Evolutionary conservation across 371 early-diverging fungal genomes (phyloP).

Genomic region (Apophysomyces trapeziformis): DNA sequence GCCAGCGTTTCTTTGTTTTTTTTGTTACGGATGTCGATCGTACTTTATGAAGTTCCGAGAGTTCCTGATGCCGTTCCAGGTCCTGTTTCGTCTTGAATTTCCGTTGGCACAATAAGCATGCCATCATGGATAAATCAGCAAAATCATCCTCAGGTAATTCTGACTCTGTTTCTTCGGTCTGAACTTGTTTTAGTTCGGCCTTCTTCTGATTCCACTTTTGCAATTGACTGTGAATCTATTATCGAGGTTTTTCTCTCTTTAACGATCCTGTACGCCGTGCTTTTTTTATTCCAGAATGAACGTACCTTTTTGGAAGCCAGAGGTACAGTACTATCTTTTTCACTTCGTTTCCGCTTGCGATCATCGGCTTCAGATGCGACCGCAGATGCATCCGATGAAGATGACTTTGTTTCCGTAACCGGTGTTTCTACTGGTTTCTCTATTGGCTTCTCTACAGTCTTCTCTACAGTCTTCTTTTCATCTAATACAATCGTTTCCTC

Average conservation of each 20-base stretch:
- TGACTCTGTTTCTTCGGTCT: slow-evolving; percentile 19
- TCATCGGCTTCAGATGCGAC: slow-evolving; percentile 22
- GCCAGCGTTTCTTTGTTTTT: not conserved
- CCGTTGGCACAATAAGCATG: slow-evolving; percentile 73
- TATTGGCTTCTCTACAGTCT: not conserved
- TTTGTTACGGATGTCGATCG: slow-evolving; percentile 12
- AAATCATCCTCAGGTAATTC: slow-evolving; percentile 31
- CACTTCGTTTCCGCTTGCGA: slow-evolving; percentile 46
- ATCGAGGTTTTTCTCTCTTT: not conserved
- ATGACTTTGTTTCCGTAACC: not conserved
- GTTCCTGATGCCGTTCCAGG: slow-evolving; percentile 60
- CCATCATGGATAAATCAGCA: slow-evolving; percentile 51
- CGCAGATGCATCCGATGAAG: not conserved
- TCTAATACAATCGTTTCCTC: slow-evolving; percentile 1
- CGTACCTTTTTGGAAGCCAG: slow-evolving; percentile 44
- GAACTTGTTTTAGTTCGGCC: slow-evolving; percentile 38
- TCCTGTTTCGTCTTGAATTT: slow-evolving; percentile 64
- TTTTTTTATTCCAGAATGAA: not conserved
- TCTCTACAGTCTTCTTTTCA: not conserved
- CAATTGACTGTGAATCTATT: slow-evolving; percentile 58
- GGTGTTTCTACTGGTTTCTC: not conserved
- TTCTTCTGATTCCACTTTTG: slow-evolving; percentile 56
- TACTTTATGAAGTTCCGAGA: slow-evolving; percentile 74
- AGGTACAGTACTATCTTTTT: slow-evolving; percentile 24
- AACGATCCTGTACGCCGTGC: no score